Conservation (phyloP, 768 basidiomycete genomes). For the Russula dissimulans region DNA sequence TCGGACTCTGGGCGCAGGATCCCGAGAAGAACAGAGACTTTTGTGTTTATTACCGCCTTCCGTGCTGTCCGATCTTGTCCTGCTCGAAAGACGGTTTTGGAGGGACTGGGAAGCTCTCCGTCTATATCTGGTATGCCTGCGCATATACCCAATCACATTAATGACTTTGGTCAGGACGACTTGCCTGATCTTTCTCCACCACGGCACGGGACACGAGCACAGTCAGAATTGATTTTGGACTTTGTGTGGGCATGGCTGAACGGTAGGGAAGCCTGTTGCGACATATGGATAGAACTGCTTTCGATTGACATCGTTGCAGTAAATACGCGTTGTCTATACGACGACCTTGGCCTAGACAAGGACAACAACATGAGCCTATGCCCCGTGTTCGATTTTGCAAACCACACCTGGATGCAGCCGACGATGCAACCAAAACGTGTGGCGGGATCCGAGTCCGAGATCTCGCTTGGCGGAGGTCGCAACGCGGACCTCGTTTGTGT, state of each 20-base stretch:
- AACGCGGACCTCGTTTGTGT: constrained; percentile 41
- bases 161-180: constrained; percentile 1
- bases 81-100: constrained; percentile 40
- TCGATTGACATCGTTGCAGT: constrained; percentile 37
- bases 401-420: constrained; percentile 45
- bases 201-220: neutral
- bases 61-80: constrained; percentile 33
- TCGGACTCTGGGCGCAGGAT: constrained; percentile 16
- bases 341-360: constrained; percentile 42
- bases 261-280: constrained; percentile 38
- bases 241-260: constrained; percentile 91
- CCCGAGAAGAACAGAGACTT: constrained; percentile 23
- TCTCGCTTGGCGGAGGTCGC: neutral
- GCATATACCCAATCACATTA: neutral
- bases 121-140: constrained; percentile 39
- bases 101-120: constrained; percentile 49
- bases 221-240: constrained; percentile 27
- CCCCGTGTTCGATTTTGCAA: constrained; percentile 87
- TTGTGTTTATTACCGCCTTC: constrained; percentile 42
- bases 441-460: constrained; percentile 4
- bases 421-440: constrained; percentile 34
- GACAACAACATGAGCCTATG: constrained; percentile 80
- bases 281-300: neutral
- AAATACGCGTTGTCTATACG: constrained; percentile 86
- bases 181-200: constrained; percentile 1